A percentile compares a stretch with the other conserved stretches of the same genome.
These are phyloP conservation scores for Dendrostoma leiphaemia DNA, from an alignment of 2,329 filamentous ascomycete species.

Conservation along the genomic window DNA sequence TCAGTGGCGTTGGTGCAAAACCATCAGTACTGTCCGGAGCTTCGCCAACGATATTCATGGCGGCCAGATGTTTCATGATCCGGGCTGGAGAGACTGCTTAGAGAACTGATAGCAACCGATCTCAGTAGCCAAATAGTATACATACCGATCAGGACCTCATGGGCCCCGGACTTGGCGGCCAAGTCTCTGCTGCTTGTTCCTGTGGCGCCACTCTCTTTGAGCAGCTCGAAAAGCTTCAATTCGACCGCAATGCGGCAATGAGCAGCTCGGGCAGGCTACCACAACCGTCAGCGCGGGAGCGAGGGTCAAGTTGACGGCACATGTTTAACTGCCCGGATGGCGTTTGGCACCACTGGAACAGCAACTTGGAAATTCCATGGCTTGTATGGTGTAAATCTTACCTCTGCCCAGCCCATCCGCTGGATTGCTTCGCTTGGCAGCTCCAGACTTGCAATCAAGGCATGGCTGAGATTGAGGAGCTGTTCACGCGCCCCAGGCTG, in stretches of 20 bases:
- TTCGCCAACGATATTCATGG: slow-evolving; percentile 34
- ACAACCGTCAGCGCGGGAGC: slow-evolving; percentile 2
- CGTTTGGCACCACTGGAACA: background rate
- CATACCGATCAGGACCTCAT: slow-evolving; percentile 23
- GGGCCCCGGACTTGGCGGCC: slow-evolving; percentile 28
- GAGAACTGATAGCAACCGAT: background rate
- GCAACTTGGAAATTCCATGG: slow-evolving; percentile 5
- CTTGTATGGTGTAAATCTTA: no score
- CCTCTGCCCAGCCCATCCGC: slow-evolving; percentile 38
- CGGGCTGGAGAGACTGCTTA: slow-evolving; percentile 19
- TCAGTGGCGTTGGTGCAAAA: slow-evolving; percentile 29
- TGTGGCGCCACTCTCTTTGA: slow-evolving; percentile 25
- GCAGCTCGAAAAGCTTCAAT: slow-evolving; percentile 32
- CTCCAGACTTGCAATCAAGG: slow-evolving; percentile 33
- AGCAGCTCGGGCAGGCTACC: slow-evolving; percentile 33
- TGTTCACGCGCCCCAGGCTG: slow-evolving; percentile 33
- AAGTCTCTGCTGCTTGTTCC: slow-evolving; percentile 27
- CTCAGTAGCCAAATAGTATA: no score
- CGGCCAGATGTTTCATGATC: slow-evolving; percentile 34
- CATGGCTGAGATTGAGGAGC: slow-evolving; percentile 33
- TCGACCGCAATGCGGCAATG: slow-evolving; percentile 34
- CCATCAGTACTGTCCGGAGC: slow-evolving; percentile 22
- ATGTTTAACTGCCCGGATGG: no score
- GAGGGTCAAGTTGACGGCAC: no score
- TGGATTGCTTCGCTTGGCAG: slow-evolving; percentile 36